Evolutionary conservation across 2,329 filamentous ascomycete species (phyloP), one percentile per base, ranked within the genome.

Genomic region (Trichophyton verrucosum): DNA sequence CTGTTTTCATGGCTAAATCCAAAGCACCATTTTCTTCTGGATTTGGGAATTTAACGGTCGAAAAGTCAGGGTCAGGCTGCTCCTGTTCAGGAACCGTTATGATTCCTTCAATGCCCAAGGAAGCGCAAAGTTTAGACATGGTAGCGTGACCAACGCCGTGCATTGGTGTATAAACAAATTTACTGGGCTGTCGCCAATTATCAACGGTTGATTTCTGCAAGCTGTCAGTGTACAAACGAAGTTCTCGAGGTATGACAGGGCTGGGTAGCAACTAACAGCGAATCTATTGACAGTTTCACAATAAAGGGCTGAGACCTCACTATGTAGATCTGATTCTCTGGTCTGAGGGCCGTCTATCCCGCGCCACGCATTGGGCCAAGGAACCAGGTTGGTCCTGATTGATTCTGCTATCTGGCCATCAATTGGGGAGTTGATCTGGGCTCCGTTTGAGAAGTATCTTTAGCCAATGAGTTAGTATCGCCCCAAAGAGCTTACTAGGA

Each of bases 21-120:
- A 86, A 71, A 2, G 84, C 82, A 5, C 83, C 83, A 61, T 79
- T 79, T 67, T 86, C 84, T 68, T 86, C 84, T 0, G 84, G 84
- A 65, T 86, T 86, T 0, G 84, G 84, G 64, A 86, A 86, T 27
- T 78, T 77, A 13, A 86, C 82, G 0, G 83, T 86, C 0, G 83
- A 81, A 60, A 86, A 86, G 61, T 84, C 78, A 0, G 83, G 82
- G 66, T 86, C 78, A 4, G 84, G 83, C n/a, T 79, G 66, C 38
- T 78, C 76, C 69, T 85, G 82, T 49, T 74, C 71, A 62, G 66
- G 60, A 55, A 76, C 75, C 56, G 70, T 65, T 4, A 65, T 68
- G 59, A 75, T 74, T 40, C 71, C 64, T 9, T 66, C 64, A 24
- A 75, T 70, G 2, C 68, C 70, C 38, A 74, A 62, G 22, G 69